phyloP scores from a whole-genome alignment of 169 alveolate species.

The Cryptosporidium ubiquitum region DNA sequence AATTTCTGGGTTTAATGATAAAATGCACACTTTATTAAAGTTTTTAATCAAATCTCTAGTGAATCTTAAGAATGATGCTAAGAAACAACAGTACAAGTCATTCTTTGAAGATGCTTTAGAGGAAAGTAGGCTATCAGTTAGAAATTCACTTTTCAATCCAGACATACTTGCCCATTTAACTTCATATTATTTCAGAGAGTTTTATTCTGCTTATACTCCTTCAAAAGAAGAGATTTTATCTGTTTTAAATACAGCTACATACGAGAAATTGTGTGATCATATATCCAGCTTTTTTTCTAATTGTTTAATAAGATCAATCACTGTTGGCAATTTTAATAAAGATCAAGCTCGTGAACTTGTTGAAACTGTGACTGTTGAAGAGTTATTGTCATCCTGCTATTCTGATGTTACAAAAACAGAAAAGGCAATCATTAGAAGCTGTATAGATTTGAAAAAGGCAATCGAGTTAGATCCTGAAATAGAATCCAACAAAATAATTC shows the following conservation, averaged over 20 bases:
- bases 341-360: slow-evolving; percentile 6
- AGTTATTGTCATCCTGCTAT: not conserved
- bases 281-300: slow-evolving; percentile 19
- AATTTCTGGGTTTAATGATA: slow-evolving; percentile 51
- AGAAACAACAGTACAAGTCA: not conserved
- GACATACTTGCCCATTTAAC: slow-evolving; percentile 40
- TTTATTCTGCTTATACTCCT: slow-evolving; percentile 56
- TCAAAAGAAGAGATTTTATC: slow-evolving; percentile 33
- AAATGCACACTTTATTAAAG: slow-evolving; percentile 7
- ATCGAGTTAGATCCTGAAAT: slow-evolving; percentile 4
- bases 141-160: slow-evolving; percentile 53
- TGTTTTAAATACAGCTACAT: not conserved
- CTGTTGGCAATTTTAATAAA: slow-evolving; percentile 21
- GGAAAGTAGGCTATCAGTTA: not conserved
- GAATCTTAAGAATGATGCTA: slow-evolving; percentile 8
- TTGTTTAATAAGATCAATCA: slow-evolving; percentile 20
- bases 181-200: slow-evolving; percentile 28
- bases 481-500: slow-evolving; percentile 3
- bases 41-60: slow-evolving; percentile 26
- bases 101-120: slow-evolving; percentile 56
- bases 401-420: not conserved
- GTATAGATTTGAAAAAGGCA: slow-evolving; percentile 7
- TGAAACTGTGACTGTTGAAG: not conserved
- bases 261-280: slow-evolving; percentile 19
- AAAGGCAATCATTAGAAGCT: slow-evolving; percentile 18